Conservation (phyloP, 805 yeast species). For the Candida pseudofarinosa region DNA sequence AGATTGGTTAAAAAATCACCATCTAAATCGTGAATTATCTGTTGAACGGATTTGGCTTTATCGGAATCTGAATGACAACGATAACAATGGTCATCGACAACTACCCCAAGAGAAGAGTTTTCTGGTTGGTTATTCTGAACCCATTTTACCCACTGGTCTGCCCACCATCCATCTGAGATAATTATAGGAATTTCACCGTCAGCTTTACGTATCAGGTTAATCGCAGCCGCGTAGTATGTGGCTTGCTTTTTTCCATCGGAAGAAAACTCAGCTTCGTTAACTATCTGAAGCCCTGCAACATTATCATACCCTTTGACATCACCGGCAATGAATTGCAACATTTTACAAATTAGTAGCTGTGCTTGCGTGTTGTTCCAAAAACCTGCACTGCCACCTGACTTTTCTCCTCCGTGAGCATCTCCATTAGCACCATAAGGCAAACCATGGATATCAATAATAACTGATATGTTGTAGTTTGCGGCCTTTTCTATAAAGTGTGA, state of each 20-base stretch:
- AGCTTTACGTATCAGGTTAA: conserved; percentile 51
- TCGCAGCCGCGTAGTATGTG: conserved; percentile 62
- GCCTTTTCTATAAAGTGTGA: conserved; percentile 56
- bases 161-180: conserved; percentile 94
- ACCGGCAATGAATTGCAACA: conserved; percentile 56
- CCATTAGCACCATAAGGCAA: conserved; percentile 91
- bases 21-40: conserved; percentile 56
- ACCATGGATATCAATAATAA: conserved; percentile 82
- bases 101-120: conserved; percentile 49
- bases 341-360: conserved; percentile 44
- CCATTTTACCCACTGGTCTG: conserved; percentile 73
- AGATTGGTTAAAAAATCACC: conserved; percentile 47
- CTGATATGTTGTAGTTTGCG: conserved; percentile 56
- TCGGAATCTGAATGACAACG: conserved; percentile 81
- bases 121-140: conserved; percentile 40
- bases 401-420: conserved; percentile 78
- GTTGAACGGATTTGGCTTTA: conserved; percentile 57
- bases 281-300: conserved; percentile 77
- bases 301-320: conserved; percentile 60
- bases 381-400: conserved; percentile 47
- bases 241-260: conserved; percentile 49
- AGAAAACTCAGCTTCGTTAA: conserved; percentile 75
- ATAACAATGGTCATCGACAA: conserved; percentile 82
- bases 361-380: conserved; percentile 54
- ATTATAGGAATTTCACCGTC: conserved; percentile 63